Base-by-base conservation (phyloP, 129 eudicot genomes). In the Sambucus nigra region DNA sequence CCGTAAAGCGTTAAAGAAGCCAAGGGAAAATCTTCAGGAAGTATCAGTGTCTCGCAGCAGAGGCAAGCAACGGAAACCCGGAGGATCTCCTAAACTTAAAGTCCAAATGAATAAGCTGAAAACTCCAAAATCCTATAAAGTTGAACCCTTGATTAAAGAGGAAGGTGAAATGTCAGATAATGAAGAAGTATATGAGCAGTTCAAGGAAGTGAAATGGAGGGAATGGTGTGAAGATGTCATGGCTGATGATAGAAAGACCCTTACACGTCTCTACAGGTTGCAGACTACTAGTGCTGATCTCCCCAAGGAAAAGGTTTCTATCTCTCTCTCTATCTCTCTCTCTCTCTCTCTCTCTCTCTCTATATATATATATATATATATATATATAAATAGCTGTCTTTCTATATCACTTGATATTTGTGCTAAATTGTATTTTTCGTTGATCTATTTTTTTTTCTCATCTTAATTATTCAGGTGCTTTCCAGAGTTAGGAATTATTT, bases 201-300 rank as follows among this genome's bases (percentile, higher is more conserved):
- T 86, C 58, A 92, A 79, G 72, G 94, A 92, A 73, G 99, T 82
- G 54, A 92, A 92, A 70, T 92, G 99, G 99, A 92, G 69, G 94
- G 99, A 92, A 72, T 92, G 99, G 99, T 92, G 99, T 71, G 82
- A 86, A 74, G 99, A 92, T 74, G 94, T 92, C 55, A 77, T 92
- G 88, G 47, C 25, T 1, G 71, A 71, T 57, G 99, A 86, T 69
- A 82, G 74, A 67, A 86, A 76, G 80, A 92, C 96, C 6, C 86
- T 92, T 20, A 75, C 67, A 27, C 96, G 94, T 42, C 96, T 92
- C 56, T 85, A 86, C 25, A 77, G 79, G 51, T 55, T 92, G 71
- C 99, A 86, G 60, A 79, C 91, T 24, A 92, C 91, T 35, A 92
- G 99, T 61, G 87, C 85, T 19, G 82, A 92, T 61, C 89, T 92